phyloP scores from a whole-genome alignment of 345 rosid genomes.

The Eucalyptus curtisii region DNA sequence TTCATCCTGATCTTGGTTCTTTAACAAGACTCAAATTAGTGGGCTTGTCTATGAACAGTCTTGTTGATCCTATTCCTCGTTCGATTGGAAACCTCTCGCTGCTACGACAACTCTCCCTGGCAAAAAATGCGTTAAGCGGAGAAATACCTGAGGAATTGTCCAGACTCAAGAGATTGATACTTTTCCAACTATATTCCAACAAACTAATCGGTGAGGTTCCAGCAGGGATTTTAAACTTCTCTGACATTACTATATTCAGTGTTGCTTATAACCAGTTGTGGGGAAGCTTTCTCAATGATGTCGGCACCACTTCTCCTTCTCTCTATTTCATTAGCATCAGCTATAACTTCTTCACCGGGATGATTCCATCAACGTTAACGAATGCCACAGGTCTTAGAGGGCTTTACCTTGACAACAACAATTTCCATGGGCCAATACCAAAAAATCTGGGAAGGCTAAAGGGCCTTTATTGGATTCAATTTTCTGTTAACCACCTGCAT shows the following conservation, averaged over 20 bases:
- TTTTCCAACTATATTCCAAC: rapidly evolving
- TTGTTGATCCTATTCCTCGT: background rate
- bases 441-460: background rate
- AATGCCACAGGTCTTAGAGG: rapidly evolving
- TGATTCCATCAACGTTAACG: background rate
- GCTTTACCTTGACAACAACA: rapidly evolving
- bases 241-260: rapidly evolving
- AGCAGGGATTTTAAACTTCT: background rate
- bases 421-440: background rate
- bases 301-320: background rate
- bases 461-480: background rate
- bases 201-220: too few relatives aligned
- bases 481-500: too few relatives aligned
- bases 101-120: rapidly evolving
- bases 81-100: background rate
- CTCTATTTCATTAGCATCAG: rapidly evolving
- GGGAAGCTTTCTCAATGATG: background rate
- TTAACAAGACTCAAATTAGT: rapidly evolving
- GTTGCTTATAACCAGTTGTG: rapidly evolving
- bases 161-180: rapidly evolving
- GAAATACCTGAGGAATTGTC: too few relatives aligned
- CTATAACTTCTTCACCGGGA: background rate
- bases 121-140: rapidly evolving
- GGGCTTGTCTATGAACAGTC: rapidly evolving
- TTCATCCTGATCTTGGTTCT: background rate